phyloP scores from a whole-genome alignment of 164 flowering plant species.

The Umbilicus rupestris region DNA sequence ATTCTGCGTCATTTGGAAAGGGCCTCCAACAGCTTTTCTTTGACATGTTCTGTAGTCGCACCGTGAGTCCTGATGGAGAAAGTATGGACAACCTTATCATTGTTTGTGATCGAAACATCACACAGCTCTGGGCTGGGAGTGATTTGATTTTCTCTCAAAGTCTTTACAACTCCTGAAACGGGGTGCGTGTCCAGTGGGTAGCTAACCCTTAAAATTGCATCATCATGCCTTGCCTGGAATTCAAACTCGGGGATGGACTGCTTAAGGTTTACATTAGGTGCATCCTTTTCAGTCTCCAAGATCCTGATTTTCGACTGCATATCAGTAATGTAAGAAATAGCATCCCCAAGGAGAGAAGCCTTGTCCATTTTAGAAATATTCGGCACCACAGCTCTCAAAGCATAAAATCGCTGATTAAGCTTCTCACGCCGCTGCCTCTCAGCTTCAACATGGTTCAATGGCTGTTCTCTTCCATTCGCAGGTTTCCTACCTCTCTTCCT shows the following conservation, averaged over 20 bases:
- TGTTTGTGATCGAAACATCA: slow-evolving; percentile 30
- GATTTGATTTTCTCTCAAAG: slow-evolving; percentile 44
- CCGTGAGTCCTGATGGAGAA: slow-evolving; percentile 39
- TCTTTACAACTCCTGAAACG: slow-evolving; percentile 33
- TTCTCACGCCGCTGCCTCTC: slow-evolving; percentile 84
- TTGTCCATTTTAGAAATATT: slow-evolving; percentile 88
- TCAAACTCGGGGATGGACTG: slow-evolving; percentile 42
- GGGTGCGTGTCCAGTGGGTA: slow-evolving; percentile 68
- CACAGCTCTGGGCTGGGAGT: slow-evolving; percentile 24
- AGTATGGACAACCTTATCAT: slow-evolving; percentile 51
- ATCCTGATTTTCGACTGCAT: slow-evolving; percentile 54
- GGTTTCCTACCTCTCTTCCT: slow-evolving; percentile 88
- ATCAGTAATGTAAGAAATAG: slow-evolving; percentile 72
- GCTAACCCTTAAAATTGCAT: slow-evolving; percentile 46
- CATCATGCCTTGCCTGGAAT: slow-evolving; percentile 43
- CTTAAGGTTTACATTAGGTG: slow-evolving; percentile 17
- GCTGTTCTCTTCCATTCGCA: slow-evolving; percentile 82
- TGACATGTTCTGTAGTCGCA: slow-evolving; percentile 45
- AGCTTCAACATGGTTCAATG: slow-evolving; percentile 82
- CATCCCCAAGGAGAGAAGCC: slow-evolving; percentile 83
- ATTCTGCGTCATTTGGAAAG: slow-evolving; percentile 28
- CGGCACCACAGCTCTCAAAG: slow-evolving; percentile 78
- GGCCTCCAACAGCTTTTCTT: slow-evolving; percentile 53
- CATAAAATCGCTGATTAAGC: slow-evolving; percentile 81
- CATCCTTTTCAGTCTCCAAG: slow-evolving; percentile 56